A percentile compares a stretch with the other conserved stretches of the same genome.
Evolutionary conservation across 441 rosid genomes (phyloP).

Genomic region (Metrosideros polymorpha): DNA sequence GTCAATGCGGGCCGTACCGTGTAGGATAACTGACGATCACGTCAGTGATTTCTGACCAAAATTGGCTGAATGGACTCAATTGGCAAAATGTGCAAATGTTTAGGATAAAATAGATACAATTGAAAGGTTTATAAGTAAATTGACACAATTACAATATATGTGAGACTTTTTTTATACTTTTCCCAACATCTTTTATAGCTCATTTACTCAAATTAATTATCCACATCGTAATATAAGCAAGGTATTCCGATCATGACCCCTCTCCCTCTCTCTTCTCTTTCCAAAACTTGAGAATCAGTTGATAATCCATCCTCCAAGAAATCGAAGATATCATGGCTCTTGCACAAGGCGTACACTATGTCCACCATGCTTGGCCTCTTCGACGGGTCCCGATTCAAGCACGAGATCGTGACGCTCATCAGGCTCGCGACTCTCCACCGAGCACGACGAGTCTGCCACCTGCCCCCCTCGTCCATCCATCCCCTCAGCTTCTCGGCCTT

Average conservation of each 20-base stretch:
- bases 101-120: too few relatives aligned
- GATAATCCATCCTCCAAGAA: constrained; percentile 25
- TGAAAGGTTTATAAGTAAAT: too few relatives aligned
- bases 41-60: too few relatives aligned
- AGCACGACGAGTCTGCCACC: constrained; percentile 18
- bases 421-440: constrained; percentile 42
- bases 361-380: constrained; percentile 63
- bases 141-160: too few relatives aligned
- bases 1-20: too few relatives aligned
- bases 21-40: too few relatives aligned
- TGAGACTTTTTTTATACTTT: too few relatives aligned
- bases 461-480: constrained; percentile 36
- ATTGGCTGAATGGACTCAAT: too few relatives aligned
- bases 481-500: constrained; percentile 18
- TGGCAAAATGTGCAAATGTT: too few relatives aligned
- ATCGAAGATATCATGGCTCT: constrained; percentile 41
- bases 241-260: not conserved
- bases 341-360: constrained; percentile 49
- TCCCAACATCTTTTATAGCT: not conserved
- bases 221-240: not conserved
- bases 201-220: too few relatives aligned
- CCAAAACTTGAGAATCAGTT: constrained; percentile 8
- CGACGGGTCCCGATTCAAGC: constrained; percentile 35
- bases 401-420: constrained; percentile 40
- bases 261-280: constrained; percentile 16